Evolutionary conservation across 208 protist genomes (phyloP).

Genomic region (Phytomonas francai): DNA sequence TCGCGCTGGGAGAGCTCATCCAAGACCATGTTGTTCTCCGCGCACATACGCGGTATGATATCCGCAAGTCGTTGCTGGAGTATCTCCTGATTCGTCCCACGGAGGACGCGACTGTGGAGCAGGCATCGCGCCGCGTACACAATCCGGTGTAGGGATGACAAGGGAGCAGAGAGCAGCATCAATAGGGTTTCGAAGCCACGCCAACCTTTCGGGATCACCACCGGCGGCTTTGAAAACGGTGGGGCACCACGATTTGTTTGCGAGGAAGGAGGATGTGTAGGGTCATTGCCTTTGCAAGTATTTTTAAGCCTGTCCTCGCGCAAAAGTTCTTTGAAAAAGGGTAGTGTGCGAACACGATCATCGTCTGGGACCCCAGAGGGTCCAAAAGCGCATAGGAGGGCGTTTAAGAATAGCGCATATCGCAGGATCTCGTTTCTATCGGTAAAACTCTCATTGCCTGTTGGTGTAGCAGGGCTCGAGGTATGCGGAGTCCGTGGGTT

Average conservation of each 20-base stretch:
- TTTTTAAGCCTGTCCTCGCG: not conserved
- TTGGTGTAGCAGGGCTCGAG: not conserved
- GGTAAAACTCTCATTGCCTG: not conserved
- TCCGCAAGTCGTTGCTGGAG: constrained; percentile 49
- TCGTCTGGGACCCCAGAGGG: constrained; percentile 34
- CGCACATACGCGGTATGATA: constrained; percentile 30
- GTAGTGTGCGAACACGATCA: constrained; percentile 19
- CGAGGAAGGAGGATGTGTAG: not conserved
- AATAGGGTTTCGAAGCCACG: constrained; percentile 65
- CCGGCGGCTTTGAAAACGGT: constrained; percentile 10
- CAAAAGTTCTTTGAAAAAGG: constrained; percentile 3
- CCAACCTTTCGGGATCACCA: constrained; percentile 50
- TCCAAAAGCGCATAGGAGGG: constrained; percentile 45
- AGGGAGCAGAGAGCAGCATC: constrained; percentile 57
- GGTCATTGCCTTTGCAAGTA: not conserved
- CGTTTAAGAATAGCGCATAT: constrained; percentile 39
- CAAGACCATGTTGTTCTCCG: constrained; percentile 50
- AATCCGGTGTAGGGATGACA: constrained; percentile 53
- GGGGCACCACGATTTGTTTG: not conserved
- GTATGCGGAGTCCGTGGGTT: not conserved
- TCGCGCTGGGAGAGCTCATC: constrained; percentile 54
- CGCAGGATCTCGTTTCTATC: constrained; percentile 20
- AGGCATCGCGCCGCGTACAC: constrained; percentile 66
- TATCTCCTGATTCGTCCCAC: constrained; percentile 16
- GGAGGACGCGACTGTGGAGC: constrained; percentile 40